A percentile compares a stretch with the other conserved stretches of the same genome.
Conservation (phyloP, 768 basidiomycete species). For the Tulasnella sp. region DNA sequence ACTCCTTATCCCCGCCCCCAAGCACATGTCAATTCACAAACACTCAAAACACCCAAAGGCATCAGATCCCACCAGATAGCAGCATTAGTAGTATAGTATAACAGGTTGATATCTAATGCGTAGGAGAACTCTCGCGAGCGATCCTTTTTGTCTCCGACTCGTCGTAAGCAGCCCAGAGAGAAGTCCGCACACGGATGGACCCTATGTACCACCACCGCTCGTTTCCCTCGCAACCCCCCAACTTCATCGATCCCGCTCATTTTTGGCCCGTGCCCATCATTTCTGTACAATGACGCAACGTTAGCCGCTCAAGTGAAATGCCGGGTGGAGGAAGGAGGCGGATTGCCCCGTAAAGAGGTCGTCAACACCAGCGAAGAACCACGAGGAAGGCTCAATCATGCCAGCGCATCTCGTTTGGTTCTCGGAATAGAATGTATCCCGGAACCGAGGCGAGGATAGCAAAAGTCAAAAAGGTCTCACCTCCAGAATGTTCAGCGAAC, state of each 20-base stretch:
- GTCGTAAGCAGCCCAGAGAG: background rate
- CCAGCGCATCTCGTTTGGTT: background rate
- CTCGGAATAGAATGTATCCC: background rate
- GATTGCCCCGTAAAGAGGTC: background rate
- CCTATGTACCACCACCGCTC: background rate
- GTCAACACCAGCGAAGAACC: background rate
- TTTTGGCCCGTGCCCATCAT: conserved; percentile 11
- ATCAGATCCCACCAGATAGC: background rate
- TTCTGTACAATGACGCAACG: background rate
- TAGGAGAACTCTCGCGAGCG: background rate
- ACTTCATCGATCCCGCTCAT: background rate
- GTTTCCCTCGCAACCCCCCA: background rate
- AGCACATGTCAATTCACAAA: background rate
- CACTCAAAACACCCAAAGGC: background rate
- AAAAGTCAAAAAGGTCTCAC: conserved; percentile 35
- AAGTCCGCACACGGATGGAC: background rate
- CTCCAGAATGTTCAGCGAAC: conserved; percentile 86
- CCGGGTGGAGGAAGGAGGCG: background rate
- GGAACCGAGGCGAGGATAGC: background rate
- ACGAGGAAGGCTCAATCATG: background rate
- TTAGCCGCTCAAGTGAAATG: background rate
- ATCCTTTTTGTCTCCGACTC: background rate
- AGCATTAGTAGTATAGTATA: background rate
- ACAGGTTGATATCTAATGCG: background rate
- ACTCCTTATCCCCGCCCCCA: background rate